Evolutionary conservation across 768 basidiomycete species (phyloP).

Genomic region (Termitomyces sp.): DNA sequence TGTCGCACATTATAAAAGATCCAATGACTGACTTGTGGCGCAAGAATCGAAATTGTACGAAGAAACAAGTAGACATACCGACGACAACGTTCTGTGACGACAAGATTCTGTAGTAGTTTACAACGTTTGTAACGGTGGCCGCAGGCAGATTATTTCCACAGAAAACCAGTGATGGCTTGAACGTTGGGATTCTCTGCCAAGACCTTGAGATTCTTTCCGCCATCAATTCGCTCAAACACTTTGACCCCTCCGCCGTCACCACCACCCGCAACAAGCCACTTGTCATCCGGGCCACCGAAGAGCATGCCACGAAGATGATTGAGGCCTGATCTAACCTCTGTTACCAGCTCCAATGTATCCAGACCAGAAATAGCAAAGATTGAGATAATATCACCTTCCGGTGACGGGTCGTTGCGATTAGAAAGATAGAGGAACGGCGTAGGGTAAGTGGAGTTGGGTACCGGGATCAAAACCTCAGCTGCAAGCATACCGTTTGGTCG

Average conservation of each 20-base stretch:
- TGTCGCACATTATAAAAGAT: neutral
- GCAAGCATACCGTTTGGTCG: slow-evolving; percentile 53
- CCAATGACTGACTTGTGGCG: too few relatives aligned
- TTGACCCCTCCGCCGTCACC: slow-evolving; percentile 63
- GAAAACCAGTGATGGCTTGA: slow-evolving; percentile 51
- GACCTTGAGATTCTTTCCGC: slow-evolving; percentile 52
- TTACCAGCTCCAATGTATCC: slow-evolving; percentile 45
- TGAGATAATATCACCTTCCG: slow-evolving; percentile 69
- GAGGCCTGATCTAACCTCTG: slow-evolving; percentile 67
- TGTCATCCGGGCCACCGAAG: slow-evolving; percentile 60
- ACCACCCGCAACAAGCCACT: slow-evolving; percentile 66
- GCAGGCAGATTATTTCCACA: slow-evolving; percentile 36
- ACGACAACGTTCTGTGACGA: neutral
- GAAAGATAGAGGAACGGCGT: slow-evolving; percentile 66
- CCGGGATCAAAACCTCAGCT: slow-evolving; percentile 66
- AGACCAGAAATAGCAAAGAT: slow-evolving; percentile 56
- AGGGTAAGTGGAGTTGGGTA: slow-evolving; percentile 48
- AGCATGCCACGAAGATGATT: slow-evolving; percentile 67
- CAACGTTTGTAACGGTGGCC: neutral
- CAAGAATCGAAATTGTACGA: too few relatives aligned
- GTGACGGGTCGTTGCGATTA: slow-evolving; percentile 70
- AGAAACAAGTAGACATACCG: neutral
- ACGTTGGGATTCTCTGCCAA: slow-evolving; percentile 45
- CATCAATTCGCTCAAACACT: slow-evolving; percentile 63
- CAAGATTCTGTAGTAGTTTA: neutral